Percentiles rank a stretch among this genome's conserved stretches.
phyloP scores from a whole-genome alignment of 2,329 filamentous ascomycete species.

The Fusarium fracticaudum region DNA sequence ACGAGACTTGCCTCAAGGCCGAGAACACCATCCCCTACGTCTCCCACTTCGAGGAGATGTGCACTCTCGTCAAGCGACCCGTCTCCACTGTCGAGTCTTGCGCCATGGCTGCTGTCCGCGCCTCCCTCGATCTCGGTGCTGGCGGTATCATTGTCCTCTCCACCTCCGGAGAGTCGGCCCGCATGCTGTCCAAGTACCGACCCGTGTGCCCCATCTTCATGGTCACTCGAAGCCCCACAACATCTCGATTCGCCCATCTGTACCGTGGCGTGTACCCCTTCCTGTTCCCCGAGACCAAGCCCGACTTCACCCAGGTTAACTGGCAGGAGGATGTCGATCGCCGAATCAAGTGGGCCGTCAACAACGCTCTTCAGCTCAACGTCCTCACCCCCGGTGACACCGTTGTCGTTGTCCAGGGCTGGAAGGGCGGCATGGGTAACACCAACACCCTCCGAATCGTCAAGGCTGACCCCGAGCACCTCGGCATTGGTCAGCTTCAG shows the following conservation, averaged over 20 bases:
- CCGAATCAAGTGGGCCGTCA: slow-evolving; percentile 96
- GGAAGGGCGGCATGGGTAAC: slow-evolving; percentile 91
- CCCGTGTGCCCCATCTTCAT: slow-evolving; percentile 99
- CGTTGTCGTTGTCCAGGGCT: slow-evolving; percentile 87
- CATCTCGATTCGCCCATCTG: slow-evolving; percentile 90
- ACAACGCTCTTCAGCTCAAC: slow-evolving; percentile 83
- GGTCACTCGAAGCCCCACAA: slow-evolving; percentile 88
- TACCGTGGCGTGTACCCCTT: slow-evolving; percentile 99
- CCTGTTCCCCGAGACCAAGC: slow-evolving; percentile 91
- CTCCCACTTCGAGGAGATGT: slow-evolving; percentile 95
- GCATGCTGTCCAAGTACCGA: slow-evolving; percentile 97
- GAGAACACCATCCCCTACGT: slow-evolving; percentile 98
- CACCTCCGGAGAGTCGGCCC: slow-evolving; percentile 93
- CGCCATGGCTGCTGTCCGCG: slow-evolving; percentile 95
- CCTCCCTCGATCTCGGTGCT: slow-evolving; percentile 94
- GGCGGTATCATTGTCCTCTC: slow-evolving; percentile 96
- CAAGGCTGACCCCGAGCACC: slow-evolving; percentile 67
- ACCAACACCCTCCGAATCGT: slow-evolving; percentile 81
- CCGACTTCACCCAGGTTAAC: slow-evolving; percentile 89
- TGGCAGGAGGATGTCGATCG: slow-evolving; percentile 99
- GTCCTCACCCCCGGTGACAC: slow-evolving; percentile 77
- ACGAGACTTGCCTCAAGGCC: slow-evolving; percentile 94
- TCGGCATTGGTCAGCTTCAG: slow-evolving; percentile 62
- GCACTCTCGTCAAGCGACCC: slow-evolving; percentile 82
- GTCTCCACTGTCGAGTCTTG: slow-evolving; percentile 92